Conservation (phyloP, 75 land plant genomes). For the Selaginella moellendorffii region DNA sequence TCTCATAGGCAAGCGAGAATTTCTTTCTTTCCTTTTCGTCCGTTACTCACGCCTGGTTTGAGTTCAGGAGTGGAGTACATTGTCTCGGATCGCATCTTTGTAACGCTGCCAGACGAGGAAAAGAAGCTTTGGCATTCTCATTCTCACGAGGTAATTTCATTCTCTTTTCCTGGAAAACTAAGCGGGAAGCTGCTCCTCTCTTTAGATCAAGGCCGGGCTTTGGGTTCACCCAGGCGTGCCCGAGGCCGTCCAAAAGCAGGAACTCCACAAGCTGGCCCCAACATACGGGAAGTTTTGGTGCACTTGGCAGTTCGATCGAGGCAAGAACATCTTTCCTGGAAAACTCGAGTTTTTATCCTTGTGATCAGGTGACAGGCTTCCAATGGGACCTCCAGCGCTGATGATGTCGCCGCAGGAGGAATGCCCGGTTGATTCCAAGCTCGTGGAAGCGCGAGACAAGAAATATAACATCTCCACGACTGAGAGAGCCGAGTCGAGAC, state of each 20-base stretch:
- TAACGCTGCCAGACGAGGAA: slow-evolving; percentile 54
- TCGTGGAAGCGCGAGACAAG: slow-evolving; percentile 42
- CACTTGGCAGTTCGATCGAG: slow-evolving; percentile 93
- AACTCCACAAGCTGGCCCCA: slow-evolving; percentile 48
- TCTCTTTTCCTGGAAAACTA: not conserved
- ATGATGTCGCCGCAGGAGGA: slow-evolving; percentile 83
- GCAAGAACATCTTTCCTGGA: slow-evolving; percentile 15
- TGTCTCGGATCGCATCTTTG: slow-evolving; percentile 53
- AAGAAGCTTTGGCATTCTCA: slow-evolving; percentile 98
- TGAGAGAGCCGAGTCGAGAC: slow-evolving; percentile 21
- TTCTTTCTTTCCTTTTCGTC: not conserved
- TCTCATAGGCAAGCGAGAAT: slow-evolving; percentile 45
- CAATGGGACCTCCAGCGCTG: slow-evolving; percentile 64
- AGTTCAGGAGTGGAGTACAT: slow-evolving; percentile 81
- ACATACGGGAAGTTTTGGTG: slow-evolving; percentile 98
- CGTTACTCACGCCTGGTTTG: not conserved
- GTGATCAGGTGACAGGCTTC: slow-evolving; percentile 67
- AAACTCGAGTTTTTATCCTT: not conserved
- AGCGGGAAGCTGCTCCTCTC: not conserved
- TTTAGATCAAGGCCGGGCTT: slow-evolving; percentile 56
- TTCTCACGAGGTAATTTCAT: slow-evolving; percentile 49
- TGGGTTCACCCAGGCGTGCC: slow-evolving; percentile 74
- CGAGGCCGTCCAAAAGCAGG: slow-evolving; percentile 44
- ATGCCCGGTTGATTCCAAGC: slow-evolving; percentile 24
- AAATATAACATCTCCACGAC: slow-evolving; percentile 48